A percentile compares a stretch with the other conserved stretches of the same genome.
Evolutionary conservation across 495 filamentous ascomycete genomes (phyloP).

Genomic region (Podospora bellae-mahoneyi): DNA sequence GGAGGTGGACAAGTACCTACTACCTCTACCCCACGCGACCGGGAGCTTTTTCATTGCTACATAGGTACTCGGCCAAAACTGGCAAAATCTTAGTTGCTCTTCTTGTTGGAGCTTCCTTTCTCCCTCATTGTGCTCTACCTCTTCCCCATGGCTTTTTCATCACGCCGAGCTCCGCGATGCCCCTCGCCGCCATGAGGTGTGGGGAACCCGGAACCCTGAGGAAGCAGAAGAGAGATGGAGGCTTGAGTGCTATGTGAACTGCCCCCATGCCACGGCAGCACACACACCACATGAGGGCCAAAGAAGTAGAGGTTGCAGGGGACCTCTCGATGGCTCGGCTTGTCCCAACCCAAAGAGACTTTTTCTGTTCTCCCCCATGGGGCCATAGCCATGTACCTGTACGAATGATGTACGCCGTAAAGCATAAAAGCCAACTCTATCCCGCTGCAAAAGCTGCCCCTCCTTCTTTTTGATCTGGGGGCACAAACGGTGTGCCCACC

Average conservation of each 20-base stretch:
- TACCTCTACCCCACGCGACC: background rate
- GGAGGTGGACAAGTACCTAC: background rate
- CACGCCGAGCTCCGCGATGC: conserved; percentile 20
- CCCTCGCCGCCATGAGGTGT: conserved; percentile 28
- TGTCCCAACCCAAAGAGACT: conserved; percentile 20
- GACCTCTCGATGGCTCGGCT: conserved; percentile 30
- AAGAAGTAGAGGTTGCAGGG: conserved; percentile 28
- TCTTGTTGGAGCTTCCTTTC: conserved; percentile 16
- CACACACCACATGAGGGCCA: conserved; percentile 16
- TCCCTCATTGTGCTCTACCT: conserved; percentile 14
- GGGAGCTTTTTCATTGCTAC: conserved; percentile 13
- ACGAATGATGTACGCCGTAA: conserved; percentile 25
- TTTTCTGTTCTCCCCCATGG: conserved; percentile 22
- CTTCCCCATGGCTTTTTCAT: conserved; percentile 9
- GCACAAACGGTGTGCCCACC: conserved; percentile 44
- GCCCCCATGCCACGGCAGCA: conserved; percentile 14
- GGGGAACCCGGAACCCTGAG: conserved; percentile 21
- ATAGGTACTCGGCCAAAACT: conserved; percentile 1
- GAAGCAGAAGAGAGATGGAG: background rate
- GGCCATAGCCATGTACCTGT: conserved; percentile 21
- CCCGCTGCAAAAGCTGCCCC: conserved; percentile 38
- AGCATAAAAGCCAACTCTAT: conserved; percentile 47
- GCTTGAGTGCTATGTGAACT: background rate
- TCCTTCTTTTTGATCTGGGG: conserved; percentile 38
- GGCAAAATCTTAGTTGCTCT: conserved; percentile 17